Evolutionary conservation across 106 monocot species (phyloP), one percentile per base, ranked within the genome.

Genomic region (Ottelia alismoides): DNA sequence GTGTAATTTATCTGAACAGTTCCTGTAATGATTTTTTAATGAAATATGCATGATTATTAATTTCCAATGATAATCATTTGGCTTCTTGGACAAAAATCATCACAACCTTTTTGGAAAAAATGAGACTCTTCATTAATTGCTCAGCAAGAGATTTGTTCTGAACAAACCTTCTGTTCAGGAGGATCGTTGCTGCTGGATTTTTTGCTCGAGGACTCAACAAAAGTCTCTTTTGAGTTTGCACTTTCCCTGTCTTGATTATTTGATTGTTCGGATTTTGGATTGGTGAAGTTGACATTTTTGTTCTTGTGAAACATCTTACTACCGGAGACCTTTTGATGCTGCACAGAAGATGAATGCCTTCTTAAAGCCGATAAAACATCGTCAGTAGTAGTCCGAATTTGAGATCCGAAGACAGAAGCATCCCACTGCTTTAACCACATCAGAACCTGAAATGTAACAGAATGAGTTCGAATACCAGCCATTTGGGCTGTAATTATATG

Each of bases 371-470:
- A 79, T 31, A 98, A 76, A 60, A 98, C 96, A 70, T 89, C 85
- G 70, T 89, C 89, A 31, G 75, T 65, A 16, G 96, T 98, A 49
- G 81, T 49, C 51, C 85, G 72, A 29, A 98, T 66, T 57, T 85
- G 78, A 63, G 85, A 85, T 51, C 96, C 96, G 72, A 89, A 98
- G 24, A 98, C 96, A 78, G 56, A 70, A 62, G 88, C 67, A 68
- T 98, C 96, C 96, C 96, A 98, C 55, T 98, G 96, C 52, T 98
- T 98, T 58, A 98, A 45, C 96, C 96, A 98, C 19, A 85, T 31
- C 47, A 98, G 89, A 10, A 96, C 88, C 94, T 88, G 66, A 43
- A 43, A 43, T 6, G 10, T 7, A 43, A 16, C 40, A n/a, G n/a
- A n/a, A n/a, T n/a, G n/a, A n/a, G n/a, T n/a, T n/a, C n/a, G n/a